These are phyloP conservation scores for Pichia sp. DNA, from an alignment of 1,139 yeast genomes.

Conservation along the genomic window DNA sequence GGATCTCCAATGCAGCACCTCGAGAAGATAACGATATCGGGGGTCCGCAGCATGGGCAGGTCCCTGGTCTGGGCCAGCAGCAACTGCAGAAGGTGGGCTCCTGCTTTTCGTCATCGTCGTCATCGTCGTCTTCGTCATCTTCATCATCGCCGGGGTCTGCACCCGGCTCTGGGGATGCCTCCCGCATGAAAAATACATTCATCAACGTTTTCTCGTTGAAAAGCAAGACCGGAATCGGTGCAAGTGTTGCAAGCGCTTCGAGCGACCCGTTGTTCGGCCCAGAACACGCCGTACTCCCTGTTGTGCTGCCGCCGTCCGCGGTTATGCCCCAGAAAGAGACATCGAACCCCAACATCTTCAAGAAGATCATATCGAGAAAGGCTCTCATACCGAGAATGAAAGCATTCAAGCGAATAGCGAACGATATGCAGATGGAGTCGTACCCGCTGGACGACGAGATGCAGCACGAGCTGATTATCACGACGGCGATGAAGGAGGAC, in stretches of 20 bases:
- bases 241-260: neutral
- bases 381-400: slow-evolving; percentile 30
- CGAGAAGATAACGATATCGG: slow-evolving; percentile 4
- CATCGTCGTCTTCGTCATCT: neutral
- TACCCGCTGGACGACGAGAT: slow-evolving; percentile 33
- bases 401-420: slow-evolving; percentile 31
- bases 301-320: neutral
- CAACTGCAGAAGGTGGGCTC: neutral
- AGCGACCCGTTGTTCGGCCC: neutral
- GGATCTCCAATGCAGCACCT: neutral
- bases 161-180: neutral
- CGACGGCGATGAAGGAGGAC: slow-evolving; percentile 30
- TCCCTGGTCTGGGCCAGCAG: neutral
- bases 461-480: slow-evolving; percentile 32
- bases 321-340: neutral
- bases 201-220: slow-evolving; percentile 8
- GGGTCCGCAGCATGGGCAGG: neutral
- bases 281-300: neutral
- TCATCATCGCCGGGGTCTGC: neutral
- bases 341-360: slow-evolving; percentile 24
- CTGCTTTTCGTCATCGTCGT: neutral
- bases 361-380: slow-evolving; percentile 25
- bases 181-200: slow-evolving; percentile 6
- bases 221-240: neutral
- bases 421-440: slow-evolving; percentile 31